Evolutionary conservation across 106 monocot genomes (phyloP).

Genomic region (Dendrobium officinale): DNA sequence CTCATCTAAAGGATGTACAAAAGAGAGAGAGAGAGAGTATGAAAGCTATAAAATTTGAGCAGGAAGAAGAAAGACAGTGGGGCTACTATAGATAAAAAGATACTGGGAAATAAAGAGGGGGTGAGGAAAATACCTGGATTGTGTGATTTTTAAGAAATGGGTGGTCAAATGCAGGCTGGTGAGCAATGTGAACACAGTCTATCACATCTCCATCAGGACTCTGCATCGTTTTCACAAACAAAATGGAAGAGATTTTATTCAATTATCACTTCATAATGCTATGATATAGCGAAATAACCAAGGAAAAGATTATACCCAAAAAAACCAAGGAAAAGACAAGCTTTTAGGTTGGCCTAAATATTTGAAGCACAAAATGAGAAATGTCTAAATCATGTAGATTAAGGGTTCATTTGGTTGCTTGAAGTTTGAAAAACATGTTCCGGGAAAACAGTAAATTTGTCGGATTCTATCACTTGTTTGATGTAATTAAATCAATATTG

Average conservation of each 20-base stretch:
- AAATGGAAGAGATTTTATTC: not conserved
- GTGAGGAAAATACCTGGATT: slow-evolving; percentile 13
- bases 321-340: not conserved
- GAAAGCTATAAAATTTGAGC: not conserved
- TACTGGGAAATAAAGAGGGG: not conserved
- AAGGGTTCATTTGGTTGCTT: not conserved
- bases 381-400: not conserved
- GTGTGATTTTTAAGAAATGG: slow-evolving; percentile 59
- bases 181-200: slow-evolving; percentile 53
- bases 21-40: not conserved
- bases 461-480: not conserved
- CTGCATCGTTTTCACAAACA: slow-evolving; percentile 15
- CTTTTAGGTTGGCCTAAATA: not conserved
- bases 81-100: not conserved
- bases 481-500: too few relatives aligned
- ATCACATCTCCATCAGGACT: slow-evolving; percentile 70
- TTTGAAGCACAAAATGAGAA: not conserved
- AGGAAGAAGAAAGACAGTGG: not conserved
- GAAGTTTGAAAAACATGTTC: not conserved
- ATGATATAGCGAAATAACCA: not conserved
- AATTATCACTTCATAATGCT: not conserved
- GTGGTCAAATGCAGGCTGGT: slow-evolving; percentile 63
- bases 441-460: not conserved
- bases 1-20: slow-evolving; percentile 29
- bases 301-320: too few relatives aligned